These are phyloP conservation scores for Hemerocallis citrina DNA, from an alignment of 106 monocot species.

Conservation along the genomic window DNA sequence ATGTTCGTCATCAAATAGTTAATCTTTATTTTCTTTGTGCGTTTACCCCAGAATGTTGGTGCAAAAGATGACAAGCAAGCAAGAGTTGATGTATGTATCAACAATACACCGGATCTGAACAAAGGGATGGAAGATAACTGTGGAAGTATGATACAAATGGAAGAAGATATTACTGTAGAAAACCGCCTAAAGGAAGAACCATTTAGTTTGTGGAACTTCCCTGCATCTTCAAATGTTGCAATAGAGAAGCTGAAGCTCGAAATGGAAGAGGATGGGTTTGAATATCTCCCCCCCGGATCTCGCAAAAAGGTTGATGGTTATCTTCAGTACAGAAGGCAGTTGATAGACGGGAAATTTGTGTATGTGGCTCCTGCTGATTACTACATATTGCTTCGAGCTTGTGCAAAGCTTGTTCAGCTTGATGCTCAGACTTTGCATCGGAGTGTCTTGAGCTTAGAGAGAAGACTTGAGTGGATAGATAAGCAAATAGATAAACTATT, in stretches of 20 bases:
- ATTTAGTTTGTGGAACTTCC: background rate
- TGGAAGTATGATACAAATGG: background rate
- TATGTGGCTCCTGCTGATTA: slow-evolving; percentile 78
- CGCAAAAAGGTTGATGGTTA: slow-evolving; percentile 18
- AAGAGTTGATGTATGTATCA: slow-evolving; percentile 12
- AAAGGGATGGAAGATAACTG: slow-evolving; percentile 2
- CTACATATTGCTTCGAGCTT: slow-evolving; percentile 62
- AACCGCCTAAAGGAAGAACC: background rate
- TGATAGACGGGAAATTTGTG: slow-evolving; percentile 23
- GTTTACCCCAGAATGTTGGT: slow-evolving; percentile 28
- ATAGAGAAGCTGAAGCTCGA: slow-evolving; percentile 35
- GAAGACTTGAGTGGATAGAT: slow-evolving; percentile 60
- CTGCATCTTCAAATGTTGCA: background rate
- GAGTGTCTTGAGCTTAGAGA: slow-evolving; percentile 56
- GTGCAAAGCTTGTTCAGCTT: slow-evolving; percentile 58
- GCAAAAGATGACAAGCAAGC: slow-evolving; percentile 18
- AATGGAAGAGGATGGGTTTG: slow-evolving; percentile 73
- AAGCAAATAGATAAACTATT: slow-evolving; percentile 10
- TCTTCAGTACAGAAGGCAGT: slow-evolving; percentile 46
- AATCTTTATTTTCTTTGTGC: too few relatives aligned
- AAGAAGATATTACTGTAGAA: background rate
- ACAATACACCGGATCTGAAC: background rate
- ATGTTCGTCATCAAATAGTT: too few relatives aligned
- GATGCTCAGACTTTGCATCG: slow-evolving; percentile 53
- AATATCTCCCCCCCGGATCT: slow-evolving; percentile 47